phyloP scores from a whole-genome alignment of 1,139 yeast species.

The Suhomyces maxii region DNA sequence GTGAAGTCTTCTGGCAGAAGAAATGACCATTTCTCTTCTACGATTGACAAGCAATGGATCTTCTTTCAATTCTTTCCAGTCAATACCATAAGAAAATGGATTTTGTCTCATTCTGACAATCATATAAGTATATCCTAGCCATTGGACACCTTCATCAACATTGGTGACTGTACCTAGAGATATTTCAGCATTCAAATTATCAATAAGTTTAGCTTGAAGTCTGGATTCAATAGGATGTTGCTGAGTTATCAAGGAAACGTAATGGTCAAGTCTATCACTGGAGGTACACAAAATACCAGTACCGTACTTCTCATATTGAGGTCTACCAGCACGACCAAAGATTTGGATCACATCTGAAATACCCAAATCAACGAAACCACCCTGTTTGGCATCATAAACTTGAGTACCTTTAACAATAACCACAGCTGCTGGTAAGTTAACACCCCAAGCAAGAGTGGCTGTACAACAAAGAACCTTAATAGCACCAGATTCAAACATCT shows the following conservation, averaged over 20 bases:
- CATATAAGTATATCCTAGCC: constrained; percentile 96
- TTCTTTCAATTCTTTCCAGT: constrained; percentile 77
- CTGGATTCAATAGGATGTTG: constrained; percentile 96
- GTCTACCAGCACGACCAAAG: constrained; percentile 99
- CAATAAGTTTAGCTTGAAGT: constrained; percentile 74
- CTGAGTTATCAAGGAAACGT: constrained; percentile 81
- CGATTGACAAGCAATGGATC: constrained; percentile 80
- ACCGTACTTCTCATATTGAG: constrained; percentile 91
- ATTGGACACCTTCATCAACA: constrained; percentile 90
- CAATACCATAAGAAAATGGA: constrained; percentile 92
- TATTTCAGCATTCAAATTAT: constrained; percentile 93
- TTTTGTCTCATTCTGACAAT: constrained; percentile 92
- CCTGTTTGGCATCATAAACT: constrained; percentile 90
- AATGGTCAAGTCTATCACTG: constrained; percentile 78
- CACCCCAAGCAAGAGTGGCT: constrained; percentile 99
- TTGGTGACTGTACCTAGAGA: constrained; percentile 94
- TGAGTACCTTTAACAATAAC: constrained; percentile 97
- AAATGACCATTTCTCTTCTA: constrained; percentile 70
- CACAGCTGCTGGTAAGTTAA: constrained; percentile 95
- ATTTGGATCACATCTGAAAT: constrained; percentile 97
- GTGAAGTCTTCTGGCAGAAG: constrained; percentile 82
- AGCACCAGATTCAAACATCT: constrained; percentile 81
- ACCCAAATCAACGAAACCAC: constrained; percentile 91
- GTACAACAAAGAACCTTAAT: constrained; percentile 92
- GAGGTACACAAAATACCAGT: constrained; percentile 90